Percentiles rank a stretch among this genome's conserved stretches.
Conservation (phyloP, 768 basidiomycete species). For the Fomitopsis pulvina region DNA sequence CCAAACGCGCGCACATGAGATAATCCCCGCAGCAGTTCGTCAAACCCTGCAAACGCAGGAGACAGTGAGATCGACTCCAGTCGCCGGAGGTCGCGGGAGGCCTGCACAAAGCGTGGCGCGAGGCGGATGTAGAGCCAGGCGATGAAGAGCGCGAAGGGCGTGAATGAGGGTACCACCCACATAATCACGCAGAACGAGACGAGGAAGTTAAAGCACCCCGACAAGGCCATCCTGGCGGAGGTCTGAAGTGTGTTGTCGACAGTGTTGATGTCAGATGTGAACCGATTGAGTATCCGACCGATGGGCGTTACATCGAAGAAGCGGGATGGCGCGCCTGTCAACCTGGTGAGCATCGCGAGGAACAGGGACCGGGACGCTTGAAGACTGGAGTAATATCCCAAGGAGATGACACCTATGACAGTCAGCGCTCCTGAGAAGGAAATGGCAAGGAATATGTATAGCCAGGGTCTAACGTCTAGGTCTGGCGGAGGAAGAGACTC, state of each 20-base stretch:
- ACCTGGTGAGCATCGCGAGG: conserved; percentile 40
- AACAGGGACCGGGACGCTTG: conserved; percentile 62
- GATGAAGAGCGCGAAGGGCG: conserved; percentile 60
- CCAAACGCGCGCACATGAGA: conserved; percentile 65
- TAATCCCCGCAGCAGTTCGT: conserved; percentile 62
- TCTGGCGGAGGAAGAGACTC: conserved; percentile 50
- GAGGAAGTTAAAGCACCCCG: conserved; percentile 53
- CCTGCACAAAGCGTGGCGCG: conserved; percentile 52
- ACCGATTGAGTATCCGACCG: conserved; percentile 74
- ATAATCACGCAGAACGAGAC: conserved; percentile 61
- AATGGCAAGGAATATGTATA: conserved; percentile 57
- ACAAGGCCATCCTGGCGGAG: conserved; percentile 48
- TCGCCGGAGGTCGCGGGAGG: conserved; percentile 61
- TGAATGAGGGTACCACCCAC: conserved; percentile 54
- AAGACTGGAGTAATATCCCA: conserved; percentile 65
- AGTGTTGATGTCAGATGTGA: conserved; percentile 66
- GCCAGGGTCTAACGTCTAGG: conserved; percentile 56
- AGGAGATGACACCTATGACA: conserved; percentile 46
- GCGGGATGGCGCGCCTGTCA: conserved; percentile 57
- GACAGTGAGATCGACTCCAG: conserved; percentile 62
- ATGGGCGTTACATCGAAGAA: conserved; percentile 74
- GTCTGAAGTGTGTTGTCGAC: conserved; percentile 59
- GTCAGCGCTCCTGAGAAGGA: conserved; percentile 51
- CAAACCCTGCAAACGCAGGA: conserved; percentile 68
- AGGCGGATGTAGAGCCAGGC: conserved; percentile 63